Evolutionary conservation across 2,329 filamentous ascomycete species (phyloP), one percentile per base, ranked within the genome.

Genomic region (Mollisiaceae sp.): DNA sequence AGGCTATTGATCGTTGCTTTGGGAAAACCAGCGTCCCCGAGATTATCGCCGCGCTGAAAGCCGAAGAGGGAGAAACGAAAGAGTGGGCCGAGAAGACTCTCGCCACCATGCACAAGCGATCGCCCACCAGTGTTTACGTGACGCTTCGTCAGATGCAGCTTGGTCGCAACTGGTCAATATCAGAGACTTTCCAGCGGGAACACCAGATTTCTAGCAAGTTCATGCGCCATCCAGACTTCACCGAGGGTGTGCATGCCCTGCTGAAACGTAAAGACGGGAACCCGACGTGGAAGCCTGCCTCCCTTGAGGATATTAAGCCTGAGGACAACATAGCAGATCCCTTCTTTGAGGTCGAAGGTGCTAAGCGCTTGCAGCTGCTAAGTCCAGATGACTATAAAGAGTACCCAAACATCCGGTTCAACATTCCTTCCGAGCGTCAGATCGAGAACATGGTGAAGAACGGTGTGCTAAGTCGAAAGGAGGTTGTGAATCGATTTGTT

Each of bases 141-240:
- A 85, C 94, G 1, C 85, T 97, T 63, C 85, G 87, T 71, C 92
- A 97, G 81, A 91, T 98, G 87, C 90, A 89, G 70, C 79, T 91
- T 58, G 93, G 92, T 66, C 80, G 81, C 71, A 76, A 82, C 39
- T 98, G 95, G 95, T 84, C 85, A 69, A 97, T 99, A 73, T 82
- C 85, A 18, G 86, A 97, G 79, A 89, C 94, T 0, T 99, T 98
- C 83, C 83, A 89, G 75, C 88, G 88, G 69, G 95, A 99, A 81
- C 86, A 95, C 79, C 85, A 90, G 75, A 93, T 99, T 66, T 93
- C 94, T 1, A 82, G 85, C 65, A 86, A 88, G 69, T 98, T 99
- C 82, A 98, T 99, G 94, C 84, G 85, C 64, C 90, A 95, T 77
- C 91, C 87, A 4, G 95, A 99, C 79, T 99, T 99, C 75, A 89